phyloP scores from a whole-genome alignment of 805 yeast genomes.

The Isabelozyma pseudorhagii region DNA sequence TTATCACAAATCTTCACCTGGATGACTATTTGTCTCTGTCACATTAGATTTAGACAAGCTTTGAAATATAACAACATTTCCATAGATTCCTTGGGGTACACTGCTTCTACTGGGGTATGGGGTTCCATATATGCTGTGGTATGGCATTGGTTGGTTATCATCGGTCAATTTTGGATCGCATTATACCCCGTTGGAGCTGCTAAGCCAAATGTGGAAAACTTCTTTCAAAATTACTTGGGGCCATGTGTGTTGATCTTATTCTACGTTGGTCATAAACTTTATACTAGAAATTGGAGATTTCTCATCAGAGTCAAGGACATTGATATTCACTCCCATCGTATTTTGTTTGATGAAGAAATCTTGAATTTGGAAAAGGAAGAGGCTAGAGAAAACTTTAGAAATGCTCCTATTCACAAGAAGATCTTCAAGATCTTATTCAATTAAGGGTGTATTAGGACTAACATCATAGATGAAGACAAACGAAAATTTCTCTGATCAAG shows the following conservation, averaged over 20 bases:
- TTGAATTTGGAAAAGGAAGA: conserved; percentile 27
- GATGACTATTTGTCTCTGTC: conserved; percentile 39
- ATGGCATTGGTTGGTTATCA: conserved; percentile 30
- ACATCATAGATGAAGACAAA: too few species aligned
- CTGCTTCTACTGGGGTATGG: conserved; percentile 36
- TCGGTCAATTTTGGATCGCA: conserved; percentile 45
- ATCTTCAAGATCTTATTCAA: conserved; percentile 9
- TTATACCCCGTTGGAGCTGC: conserved; percentile 34
- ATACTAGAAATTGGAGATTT: conserved; percentile 27
- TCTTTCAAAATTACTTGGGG: conserved; percentile 33
- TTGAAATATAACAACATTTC: conserved; percentile 29
- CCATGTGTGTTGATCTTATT: conserved; percentile 28
- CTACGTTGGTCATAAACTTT: conserved; percentile 32
- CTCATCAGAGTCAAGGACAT: conserved; percentile 24
- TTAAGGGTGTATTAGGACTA: too few species aligned
- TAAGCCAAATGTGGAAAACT: conserved; percentile 22
- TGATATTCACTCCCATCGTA: conserved; percentile 27
- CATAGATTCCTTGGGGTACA: conserved; percentile 28
- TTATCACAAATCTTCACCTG: conserved; percentile 42
- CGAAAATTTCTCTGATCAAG: too few species aligned
- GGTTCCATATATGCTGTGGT: conserved; percentile 36
- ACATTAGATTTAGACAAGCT: conserved; percentile 38
- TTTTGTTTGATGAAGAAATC: conserved; percentile 33
- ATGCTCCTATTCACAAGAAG: conserved; percentile 15
- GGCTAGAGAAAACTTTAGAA: conserved; percentile 15